Conservation (phyloP, 345 rosid species). For the Jatropha curcas region DNA sequence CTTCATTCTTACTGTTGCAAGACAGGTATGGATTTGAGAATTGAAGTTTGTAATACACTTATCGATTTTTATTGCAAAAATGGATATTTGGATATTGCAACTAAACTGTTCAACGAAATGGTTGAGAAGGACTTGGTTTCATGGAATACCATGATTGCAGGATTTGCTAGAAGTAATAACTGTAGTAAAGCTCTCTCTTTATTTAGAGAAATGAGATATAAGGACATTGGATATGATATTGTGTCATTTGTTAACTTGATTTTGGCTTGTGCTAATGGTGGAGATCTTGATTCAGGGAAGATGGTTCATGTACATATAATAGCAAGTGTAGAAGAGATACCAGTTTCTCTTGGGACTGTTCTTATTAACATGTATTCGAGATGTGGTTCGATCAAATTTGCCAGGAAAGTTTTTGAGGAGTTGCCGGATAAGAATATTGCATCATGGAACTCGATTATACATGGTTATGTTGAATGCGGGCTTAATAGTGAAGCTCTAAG, state of each 20-base stretch:
- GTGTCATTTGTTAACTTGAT: constrained; percentile 26
- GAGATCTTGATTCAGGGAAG: constrained; percentile 15
- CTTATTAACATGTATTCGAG: constrained; percentile 26
- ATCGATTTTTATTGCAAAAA: constrained; percentile 33
- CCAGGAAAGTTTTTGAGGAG: constrained; percentile 22
- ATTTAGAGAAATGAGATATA: constrained; percentile 26
- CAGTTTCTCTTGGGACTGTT: constrained; percentile 22
- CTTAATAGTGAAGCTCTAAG: constrained; percentile 17
- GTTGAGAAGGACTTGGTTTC: constrained; percentile 26
- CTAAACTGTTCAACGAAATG: constrained; percentile 24
- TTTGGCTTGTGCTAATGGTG: constrained; percentile 23
- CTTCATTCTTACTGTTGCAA: constrained; percentile 31
- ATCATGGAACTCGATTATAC: constrained; percentile 29
- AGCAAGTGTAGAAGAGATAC: constrained; percentile 17
- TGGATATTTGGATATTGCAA: constrained; percentile 22
- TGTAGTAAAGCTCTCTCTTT: constrained; percentile 19
- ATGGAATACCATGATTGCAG: constrained; percentile 42
- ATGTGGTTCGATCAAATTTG: constrained; percentile 17
- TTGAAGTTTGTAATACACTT: constrained; percentile 24
- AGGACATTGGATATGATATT: constrained; percentile 18
- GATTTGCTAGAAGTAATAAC: constrained; percentile 25
- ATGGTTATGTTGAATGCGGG: constrained; percentile 27
- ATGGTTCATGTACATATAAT: constrained; percentile 16
- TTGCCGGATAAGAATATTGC: constrained; percentile 7
- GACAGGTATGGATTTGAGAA: constrained; percentile 12